These are phyloP conservation scores for Boletus fagicola DNA, from an alignment of 768 basidiomycete genomes.

Conservation along the genomic window DNA sequence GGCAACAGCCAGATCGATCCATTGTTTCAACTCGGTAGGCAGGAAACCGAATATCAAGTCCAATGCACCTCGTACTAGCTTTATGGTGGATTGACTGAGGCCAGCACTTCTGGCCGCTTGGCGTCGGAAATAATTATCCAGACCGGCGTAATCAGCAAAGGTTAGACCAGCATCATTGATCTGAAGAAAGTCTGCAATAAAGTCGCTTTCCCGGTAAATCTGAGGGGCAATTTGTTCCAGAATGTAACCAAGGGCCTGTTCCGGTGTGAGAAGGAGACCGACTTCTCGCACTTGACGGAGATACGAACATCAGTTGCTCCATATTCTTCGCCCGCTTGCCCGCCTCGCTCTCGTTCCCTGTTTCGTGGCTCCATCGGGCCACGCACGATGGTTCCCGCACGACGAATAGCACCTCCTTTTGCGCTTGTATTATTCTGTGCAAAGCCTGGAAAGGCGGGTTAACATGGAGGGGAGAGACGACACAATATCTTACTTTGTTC, in stretches of 20 bases:
- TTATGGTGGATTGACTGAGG: conserved; percentile 65
- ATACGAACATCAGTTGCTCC: conserved; percentile 66
- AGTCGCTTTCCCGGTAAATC: conserved; percentile 82
- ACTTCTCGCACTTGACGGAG: background rate
- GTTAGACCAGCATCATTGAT: conserved; percentile 86
- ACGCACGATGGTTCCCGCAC: conserved; percentile 84
- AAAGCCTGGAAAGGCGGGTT: conserved; percentile 42
- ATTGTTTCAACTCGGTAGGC: conserved; percentile 74
- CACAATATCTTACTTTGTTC: conserved; percentile 55
- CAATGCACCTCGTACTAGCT: conserved; percentile 85
- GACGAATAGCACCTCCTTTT: conserved; percentile 65
- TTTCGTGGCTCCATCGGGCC: conserved; percentile 60
- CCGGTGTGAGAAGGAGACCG: background rate
- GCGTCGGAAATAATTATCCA: conserved; percentile 92
- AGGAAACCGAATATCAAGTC: conserved; percentile 96
- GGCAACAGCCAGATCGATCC: conserved; percentile 76
- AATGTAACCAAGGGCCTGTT: conserved; percentile 70
- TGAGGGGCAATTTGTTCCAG: conserved; percentile 73
- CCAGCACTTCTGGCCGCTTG: conserved; percentile 78
- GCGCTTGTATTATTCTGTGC: conserved; percentile 26
- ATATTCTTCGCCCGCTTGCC: conserved; percentile 54
- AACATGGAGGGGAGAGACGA: conserved; percentile 1
- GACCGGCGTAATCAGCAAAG: conserved; percentile 91
- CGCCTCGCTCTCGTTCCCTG: conserved; percentile 49
- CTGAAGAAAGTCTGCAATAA: conserved; percentile 89